Percentiles rank a stretch among this genome's conserved stretches.
Evolutionary conservation across 495 filamentous ascomycete genomes (phyloP).

Genomic region (Glonium stellatum): DNA sequence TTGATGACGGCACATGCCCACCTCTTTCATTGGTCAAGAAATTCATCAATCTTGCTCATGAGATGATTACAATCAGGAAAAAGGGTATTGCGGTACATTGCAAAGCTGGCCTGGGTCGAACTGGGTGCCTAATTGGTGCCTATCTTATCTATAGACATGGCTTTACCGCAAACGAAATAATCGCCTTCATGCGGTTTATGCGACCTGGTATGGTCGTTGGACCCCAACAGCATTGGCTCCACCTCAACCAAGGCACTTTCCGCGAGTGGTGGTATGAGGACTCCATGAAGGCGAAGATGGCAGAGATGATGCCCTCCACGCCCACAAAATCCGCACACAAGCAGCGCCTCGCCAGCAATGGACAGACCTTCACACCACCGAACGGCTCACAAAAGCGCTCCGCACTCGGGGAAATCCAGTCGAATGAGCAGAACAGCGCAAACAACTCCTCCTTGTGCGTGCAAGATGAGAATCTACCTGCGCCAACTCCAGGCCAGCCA

Average conservation of each 20-base stretch:
- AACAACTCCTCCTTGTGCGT: constrained; percentile 43
- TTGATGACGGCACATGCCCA: constrained; percentile 96
- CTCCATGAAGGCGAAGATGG: constrained; percentile 60
- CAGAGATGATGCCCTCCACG: constrained; percentile 62
- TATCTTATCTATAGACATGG: constrained; percentile 96
- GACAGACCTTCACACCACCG: constrained; percentile 72
- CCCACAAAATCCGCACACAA: constrained; percentile 60
- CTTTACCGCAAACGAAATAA: constrained; percentile 98
- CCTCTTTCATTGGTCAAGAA: constrained; percentile 74
- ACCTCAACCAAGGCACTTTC: constrained; percentile 93
- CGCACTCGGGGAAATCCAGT: constrained; percentile 82
- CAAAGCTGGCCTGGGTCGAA: constrained; percentile 95
- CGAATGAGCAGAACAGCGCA: constrained; percentile 50
- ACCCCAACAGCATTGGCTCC: constrained; percentile 98
- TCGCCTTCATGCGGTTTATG: constrained; percentile 99
- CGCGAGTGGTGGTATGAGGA: constrained; percentile 98
- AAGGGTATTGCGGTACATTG: constrained; percentile 94
- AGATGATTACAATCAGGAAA: constrained; percentile 81
- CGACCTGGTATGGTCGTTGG: constrained; percentile 98
- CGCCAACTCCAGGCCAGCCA: constrained; percentile 92
- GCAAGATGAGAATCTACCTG: constrained; percentile 75
- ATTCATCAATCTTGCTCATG: constrained; percentile 91
- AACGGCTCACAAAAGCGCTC: constrained; percentile 70
- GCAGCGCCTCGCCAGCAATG: constrained; percentile 48
- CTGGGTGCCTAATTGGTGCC: constrained; percentile 91